Evolutionary conservation across 2,329 filamentous ascomycete genomes (phyloP), one percentile per base, ranked within the genome.

Genomic region (Cladosporium sp.): DNA sequence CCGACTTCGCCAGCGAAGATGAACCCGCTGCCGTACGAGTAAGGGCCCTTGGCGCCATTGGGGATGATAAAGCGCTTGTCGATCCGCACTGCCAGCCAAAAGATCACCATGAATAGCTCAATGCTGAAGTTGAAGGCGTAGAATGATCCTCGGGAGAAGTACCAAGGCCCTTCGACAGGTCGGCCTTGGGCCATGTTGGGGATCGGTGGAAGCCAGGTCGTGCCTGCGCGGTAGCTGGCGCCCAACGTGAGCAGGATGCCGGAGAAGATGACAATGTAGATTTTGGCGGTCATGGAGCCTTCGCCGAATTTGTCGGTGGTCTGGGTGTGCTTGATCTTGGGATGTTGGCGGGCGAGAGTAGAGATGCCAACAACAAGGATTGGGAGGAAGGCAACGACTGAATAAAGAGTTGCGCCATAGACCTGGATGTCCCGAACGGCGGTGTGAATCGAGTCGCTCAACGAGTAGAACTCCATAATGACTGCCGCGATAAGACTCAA

Each of bases 81-180:
- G 54, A 93, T 83, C 27, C 89, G 79, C 17, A 78, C 68, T 13
- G 86, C 62, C 0, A 84, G 77, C 68, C 88, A 92, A 7, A 84
- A 70, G 47, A 76, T 78, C 4, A 92, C 76, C 32, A 89, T 82
- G 19, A 86, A 63, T 36, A 91, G 71, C 68, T 95, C 90, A 32
- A 91, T 74, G 13, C 72, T 73, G 63, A 88, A 95, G 70, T 88
- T 87, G 73, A 93, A 88, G 63, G 83, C 70, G 71, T 93, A 95
- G 73, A 89, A 95, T 60, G 80, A 82, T 1, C 83, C 79, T 65
- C 85, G 87, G 61, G 73, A 73, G 60, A 89, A 79, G 64, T 84
- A 92, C 78, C 84, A 87, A 4, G 83, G 84, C 2, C 86, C 82
- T 39, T 71, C 50, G 62, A 59, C 3, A 74, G 80, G 40, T n/a